Percentiles rank a stretch among this genome's conserved stretches.
Conservation (phyloP, 768 basidiomycete species). For the Scleroderma citrinum region DNA sequence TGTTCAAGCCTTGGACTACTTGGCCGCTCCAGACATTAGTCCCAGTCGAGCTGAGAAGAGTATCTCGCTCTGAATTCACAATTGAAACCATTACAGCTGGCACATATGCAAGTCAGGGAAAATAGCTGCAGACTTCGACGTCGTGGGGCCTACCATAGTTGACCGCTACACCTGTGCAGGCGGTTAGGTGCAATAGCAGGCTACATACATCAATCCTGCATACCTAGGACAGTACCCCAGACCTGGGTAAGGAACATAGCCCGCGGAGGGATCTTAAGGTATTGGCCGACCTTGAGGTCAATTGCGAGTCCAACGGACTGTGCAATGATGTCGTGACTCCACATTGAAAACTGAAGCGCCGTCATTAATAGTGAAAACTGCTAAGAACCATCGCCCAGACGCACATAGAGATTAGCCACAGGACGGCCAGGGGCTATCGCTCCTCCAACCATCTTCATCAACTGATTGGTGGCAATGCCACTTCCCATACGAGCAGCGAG, state of each 20-base stretch:
- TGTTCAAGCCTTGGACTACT: conserved; percentile 46
- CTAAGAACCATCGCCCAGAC: conserved; percentile 5
- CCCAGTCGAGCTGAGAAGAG: conserved; percentile 45
- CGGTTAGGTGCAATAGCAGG: neutral
- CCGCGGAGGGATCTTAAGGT: conserved; percentile 59
- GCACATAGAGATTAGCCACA: conserved; percentile 63
- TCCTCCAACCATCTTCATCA: conserved; percentile 64
- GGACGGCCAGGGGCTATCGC: conserved; percentile 57
- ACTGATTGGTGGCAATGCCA: conserved; percentile 52
- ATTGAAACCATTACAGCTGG: conserved; percentile 56
- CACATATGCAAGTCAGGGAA: neutral
- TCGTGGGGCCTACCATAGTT: conserved; percentile 27
- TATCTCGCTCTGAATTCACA: conserved; percentile 42
- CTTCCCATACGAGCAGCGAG: conserved; percentile 56
- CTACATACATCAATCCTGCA: neutral
- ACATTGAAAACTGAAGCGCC: conserved; percentile 50
- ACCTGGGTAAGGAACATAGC: conserved; percentile 51
- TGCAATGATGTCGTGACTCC: conserved; percentile 56
- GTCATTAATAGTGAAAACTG: neutral
- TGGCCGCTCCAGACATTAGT: conserved; percentile 62
- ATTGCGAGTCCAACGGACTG: conserved; percentile 46
- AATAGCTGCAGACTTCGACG: conserved; percentile 5
- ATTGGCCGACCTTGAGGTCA: conserved; percentile 46
- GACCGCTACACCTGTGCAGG: conserved; percentile 22
- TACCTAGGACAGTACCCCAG: conserved; percentile 18